Evolutionary conservation across 495 filamentous ascomycete species (phyloP).

Genomic region (Neurospora sp.): DNA sequence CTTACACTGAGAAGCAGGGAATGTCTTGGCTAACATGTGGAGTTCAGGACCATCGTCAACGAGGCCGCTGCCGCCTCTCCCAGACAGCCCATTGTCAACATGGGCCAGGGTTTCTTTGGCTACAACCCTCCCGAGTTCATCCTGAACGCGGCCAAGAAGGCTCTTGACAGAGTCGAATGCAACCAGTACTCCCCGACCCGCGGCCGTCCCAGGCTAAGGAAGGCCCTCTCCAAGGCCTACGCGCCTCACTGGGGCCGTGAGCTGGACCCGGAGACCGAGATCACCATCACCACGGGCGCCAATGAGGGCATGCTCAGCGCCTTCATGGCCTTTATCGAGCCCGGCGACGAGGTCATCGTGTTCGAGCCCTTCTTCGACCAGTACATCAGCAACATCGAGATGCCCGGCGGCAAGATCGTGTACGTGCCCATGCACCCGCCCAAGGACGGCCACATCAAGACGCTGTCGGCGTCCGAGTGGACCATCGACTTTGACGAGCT

Average conservation of each 20-base stretch:
- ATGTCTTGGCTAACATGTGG: not conserved
- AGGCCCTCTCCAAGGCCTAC: conserved; percentile 86
- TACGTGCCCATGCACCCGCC: conserved; percentile 92
- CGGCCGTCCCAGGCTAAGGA: conserved; percentile 79
- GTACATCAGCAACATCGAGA: conserved; percentile 96
- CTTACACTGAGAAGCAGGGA: not conserved
- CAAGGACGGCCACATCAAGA: conserved; percentile 66
- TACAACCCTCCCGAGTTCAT: conserved; percentile 95
- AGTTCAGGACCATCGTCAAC: conserved; percentile 79
- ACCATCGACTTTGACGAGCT: conserved; percentile 71
- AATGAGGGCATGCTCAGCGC: conserved; percentile 96
- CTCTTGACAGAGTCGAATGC: conserved; percentile 87
- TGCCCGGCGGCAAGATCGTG: conserved; percentile 88
- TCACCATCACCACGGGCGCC: conserved; percentile 90
- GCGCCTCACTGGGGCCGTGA: conserved; percentile 70
- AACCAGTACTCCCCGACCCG: conserved; percentile 97
- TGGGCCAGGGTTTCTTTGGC: conserved; percentile 96
- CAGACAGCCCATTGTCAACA: conserved; percentile 84
- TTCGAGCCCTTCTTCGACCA: conserved; percentile 99
- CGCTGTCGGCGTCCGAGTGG: conserved; percentile 81
- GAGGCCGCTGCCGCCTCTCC: conserved; percentile 77
- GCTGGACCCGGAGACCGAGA: conserved; percentile 79
- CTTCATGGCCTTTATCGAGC: conserved; percentile 95
- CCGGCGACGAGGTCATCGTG: conserved; percentile 90
- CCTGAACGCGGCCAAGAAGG: conserved; percentile 78